Evolutionary conservation across 495 filamentous ascomycete species (phyloP), one percentile per base, ranked within the genome.

Genomic region (Penicillium turbatum): DNA sequence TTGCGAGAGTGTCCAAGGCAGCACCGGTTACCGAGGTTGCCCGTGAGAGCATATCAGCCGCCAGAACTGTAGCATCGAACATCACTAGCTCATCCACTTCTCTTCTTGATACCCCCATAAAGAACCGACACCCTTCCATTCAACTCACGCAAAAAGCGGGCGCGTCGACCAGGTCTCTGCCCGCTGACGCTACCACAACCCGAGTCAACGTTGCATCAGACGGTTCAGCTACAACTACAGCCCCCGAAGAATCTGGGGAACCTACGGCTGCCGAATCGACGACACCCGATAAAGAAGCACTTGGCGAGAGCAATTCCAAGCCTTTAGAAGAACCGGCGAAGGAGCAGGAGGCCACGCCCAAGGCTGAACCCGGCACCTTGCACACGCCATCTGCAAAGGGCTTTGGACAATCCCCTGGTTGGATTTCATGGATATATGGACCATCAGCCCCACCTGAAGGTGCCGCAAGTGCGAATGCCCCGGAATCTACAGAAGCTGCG

Each of bases 1-100:
- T 68, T 27, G 76, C 79, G 32, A 76, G 78, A 63, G 71, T 69
- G 19, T 75, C 79, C 34, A 92, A 92, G 67, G 85, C 87, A 24
- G 74, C 78, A 34, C 79, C 87, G 41, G 84, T 87, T 47, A 90
- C 84, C 43, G 80, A 88, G 70, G 80, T 90, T 66, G 87, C 85
- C 51, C 84, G 83, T 65, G 87, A 92, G 72, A 88, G 84, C 47
- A 88, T 90, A 31, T 78, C 85, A 49, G 86, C 80, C 57, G 71
- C 79, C 50, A 66, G 74, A 57, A 68, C 76, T 66, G 68, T 68
- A 62, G 68, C 69, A 55, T 71, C 75, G 52, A 69, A 76, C 62
- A 35, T 67, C 26, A 56, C 68, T 6, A 68, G 70, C 26, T 61
- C 62, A 32, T 68, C 73, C 21, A 61, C 63, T 32, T 65, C 66